These are phyloP conservation scores for Spinellus fusiger DNA, from an alignment of 192 early-diverging fungal species.

Conservation along the genomic window DNA sequence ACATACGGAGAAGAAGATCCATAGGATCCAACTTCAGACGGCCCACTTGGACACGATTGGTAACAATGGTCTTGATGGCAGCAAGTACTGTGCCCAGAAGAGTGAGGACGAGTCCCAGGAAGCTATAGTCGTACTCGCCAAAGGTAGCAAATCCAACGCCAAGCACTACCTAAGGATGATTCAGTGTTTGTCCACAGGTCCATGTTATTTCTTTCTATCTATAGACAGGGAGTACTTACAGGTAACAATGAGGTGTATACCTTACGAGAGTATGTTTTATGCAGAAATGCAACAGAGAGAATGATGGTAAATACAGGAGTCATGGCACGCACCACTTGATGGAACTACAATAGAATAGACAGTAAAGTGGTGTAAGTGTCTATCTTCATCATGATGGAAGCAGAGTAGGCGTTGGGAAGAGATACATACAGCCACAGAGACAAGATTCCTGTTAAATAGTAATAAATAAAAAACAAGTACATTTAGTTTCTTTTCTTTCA, in stretches of 20 bases:
- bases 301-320: constrained; percentile 60
- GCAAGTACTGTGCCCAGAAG: constrained; percentile 60
- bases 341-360: constrained; percentile 36
- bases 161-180: constrained; percentile 37
- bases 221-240: constrained; percentile 36
- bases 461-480: not conserved
- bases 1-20: constrained; percentile 64
- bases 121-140: constrained; percentile 56
- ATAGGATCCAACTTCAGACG: constrained; percentile 56
- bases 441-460: constrained; percentile 1
- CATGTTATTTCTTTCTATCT: not conserved
- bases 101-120: constrained; percentile 58
- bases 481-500: constrained; percentile 6
- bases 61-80: constrained; percentile 64
- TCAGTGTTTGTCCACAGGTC: not conserved
- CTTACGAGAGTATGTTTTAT: constrained; percentile 28
- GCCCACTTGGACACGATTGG: constrained; percentile 62
- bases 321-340: constrained; percentile 67
- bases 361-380: not conserved
- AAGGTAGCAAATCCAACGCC: constrained; percentile 68
- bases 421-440: constrained; percentile 11
- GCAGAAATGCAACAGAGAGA: constrained; percentile 37
- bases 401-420: not conserved
- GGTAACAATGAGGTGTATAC: constrained; percentile 41
- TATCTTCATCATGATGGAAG: not conserved